phyloP scores from a whole-genome alignment of 495 filamentous ascomycete genomes.

The Lichenothelia convexa region DNA sequence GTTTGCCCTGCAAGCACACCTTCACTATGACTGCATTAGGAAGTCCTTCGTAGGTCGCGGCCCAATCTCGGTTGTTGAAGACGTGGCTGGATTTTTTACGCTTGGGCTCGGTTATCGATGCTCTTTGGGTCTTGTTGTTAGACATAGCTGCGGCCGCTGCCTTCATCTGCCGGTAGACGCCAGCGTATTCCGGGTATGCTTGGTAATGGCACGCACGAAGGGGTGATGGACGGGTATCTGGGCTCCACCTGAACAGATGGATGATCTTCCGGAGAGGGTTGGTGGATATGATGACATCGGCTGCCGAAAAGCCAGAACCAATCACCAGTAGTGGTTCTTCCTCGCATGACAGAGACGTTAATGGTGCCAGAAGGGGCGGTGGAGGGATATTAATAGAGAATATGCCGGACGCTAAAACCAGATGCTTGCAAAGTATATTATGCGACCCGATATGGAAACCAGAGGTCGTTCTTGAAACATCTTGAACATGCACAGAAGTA shows the following conservation, averaged over 20 bases:
- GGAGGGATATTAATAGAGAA: constrained; percentile 40
- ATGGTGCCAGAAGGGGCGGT: constrained; percentile 17
- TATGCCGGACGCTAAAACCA: constrained; percentile 46
- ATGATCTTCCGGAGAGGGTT: constrained; percentile 33
- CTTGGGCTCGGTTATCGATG: constrained; percentile 7
- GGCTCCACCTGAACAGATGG: constrained; percentile 45
- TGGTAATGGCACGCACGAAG: constrained; percentile 42
- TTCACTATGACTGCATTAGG: constrained; percentile 35
- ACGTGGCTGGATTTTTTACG: constrained; percentile 3
- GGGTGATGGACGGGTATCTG: constrained; percentile 36
- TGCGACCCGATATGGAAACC: constrained; percentile 38
- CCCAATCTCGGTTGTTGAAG: constrained; percentile 26
- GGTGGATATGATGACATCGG: constrained; percentile 42
- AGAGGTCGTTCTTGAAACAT: constrained; percentile 26
- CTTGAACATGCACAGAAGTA: constrained; percentile 23
- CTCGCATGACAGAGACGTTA: background rate
- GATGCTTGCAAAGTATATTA: constrained; percentile 36
- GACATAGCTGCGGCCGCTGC: constrained; percentile 23
- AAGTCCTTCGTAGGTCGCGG: constrained; percentile 36
- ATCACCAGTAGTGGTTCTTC: constrained; percentile 29
- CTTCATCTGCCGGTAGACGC: constrained; percentile 47
- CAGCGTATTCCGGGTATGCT: constrained; percentile 50
- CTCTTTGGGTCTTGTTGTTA: constrained; percentile 1
- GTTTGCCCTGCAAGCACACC: constrained; percentile 1
- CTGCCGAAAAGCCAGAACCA: constrained; percentile 47